Evolutionary conservation across 345 rosid genomes (phyloP).

Genomic region (Xanthoceras sorbifolium): DNA sequence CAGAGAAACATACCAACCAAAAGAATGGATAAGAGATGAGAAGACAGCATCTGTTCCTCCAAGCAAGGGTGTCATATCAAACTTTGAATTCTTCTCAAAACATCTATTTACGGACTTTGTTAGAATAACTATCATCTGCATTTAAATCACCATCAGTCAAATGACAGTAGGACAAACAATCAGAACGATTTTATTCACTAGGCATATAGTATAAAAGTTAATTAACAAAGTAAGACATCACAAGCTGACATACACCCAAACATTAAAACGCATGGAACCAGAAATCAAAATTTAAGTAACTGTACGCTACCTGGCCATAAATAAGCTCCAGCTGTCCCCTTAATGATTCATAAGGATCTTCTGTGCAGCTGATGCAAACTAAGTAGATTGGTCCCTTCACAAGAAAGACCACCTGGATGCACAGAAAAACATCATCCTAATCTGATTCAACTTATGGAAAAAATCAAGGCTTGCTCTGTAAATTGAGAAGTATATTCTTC

Average conservation of each 20-base stretch:
- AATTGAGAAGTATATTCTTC: neutral
- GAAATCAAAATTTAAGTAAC: neutral
- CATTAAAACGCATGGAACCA: neutral
- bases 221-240: neutral
- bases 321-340: slow-evolving; percentile 91
- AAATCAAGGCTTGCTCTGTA: neutral
- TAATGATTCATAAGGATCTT: slow-evolving; percentile 87
- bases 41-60: slow-evolving; percentile 99
- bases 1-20: slow-evolving; percentile 77
- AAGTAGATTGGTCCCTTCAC: slow-evolving; percentile 97
- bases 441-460: slow-evolving; percentile 6
- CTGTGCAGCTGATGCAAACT: slow-evolving; percentile 97
- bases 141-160: slow-evolving; percentile 27
- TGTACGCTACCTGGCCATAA: slow-evolving; percentile 82
- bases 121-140: slow-evolving; percentile 97
- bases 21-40: slow-evolving; percentile 95
- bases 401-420: slow-evolving; percentile 83
- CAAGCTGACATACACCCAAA: neutral
- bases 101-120: slow-evolving; percentile 95
- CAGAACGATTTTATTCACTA: neutral
- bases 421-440: slow-evolving; percentile 9
- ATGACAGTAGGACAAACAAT: slow-evolving; percentile 10
- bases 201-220: neutral
- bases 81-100: slow-evolving; percentile 95
- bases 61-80: slow-evolving; percentile 97